Base-by-base conservation (phyloP, 176 grass and related monocot species). In the Raddia guianensis region DNA sequence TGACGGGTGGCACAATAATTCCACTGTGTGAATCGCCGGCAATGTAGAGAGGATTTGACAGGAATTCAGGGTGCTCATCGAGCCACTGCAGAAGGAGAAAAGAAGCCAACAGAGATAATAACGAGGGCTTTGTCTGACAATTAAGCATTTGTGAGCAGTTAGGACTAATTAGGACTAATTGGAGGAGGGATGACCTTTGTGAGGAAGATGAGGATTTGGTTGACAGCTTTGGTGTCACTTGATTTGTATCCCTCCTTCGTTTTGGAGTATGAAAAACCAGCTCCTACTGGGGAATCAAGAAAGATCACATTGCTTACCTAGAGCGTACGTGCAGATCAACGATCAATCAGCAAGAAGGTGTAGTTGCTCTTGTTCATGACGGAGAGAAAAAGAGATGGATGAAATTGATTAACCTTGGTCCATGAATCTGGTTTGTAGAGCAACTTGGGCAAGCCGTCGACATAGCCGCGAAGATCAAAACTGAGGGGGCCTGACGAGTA, bases 241-340 rank as follows among this genome's bases (percentile, higher is more conserved):
- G 73, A 71, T 40, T 40, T 40, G 49, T 63, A 86, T 8, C 87
- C 75, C 32, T 90, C 18, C 11, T 68, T 18, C 14, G 64, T 58
- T 43, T 33, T 3, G 18, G 89, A 83, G 47, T 91, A 97, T 3
- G 91, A 94, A 74, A 97, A 97, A 9, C 94, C 89, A 53, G 91
- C 48, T 40, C 94, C 91, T 9, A 80, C 66, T 0, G 91, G 94
- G 6, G 91, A 91, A 74, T 97, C 94, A 3, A 97, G 9, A 79
- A 92, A 97, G 51, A 97, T 90, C 6, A 94, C 50, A 52, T 85
- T 97, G 85, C 79, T 79, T 5, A 87, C 74, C 91, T 97, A 6
- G 8, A 16, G 27, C 27, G 27, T 27, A 60, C 9, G 52, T 12
- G 7, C 49, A 55, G 33, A 8, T 16, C n/a, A 57, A 19, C 2